Evolutionary conservation across 2,329 filamentous ascomycete species (phyloP), one percentile per base, ranked within the genome.

Genomic region (Helicocarpus griseus): DNA sequence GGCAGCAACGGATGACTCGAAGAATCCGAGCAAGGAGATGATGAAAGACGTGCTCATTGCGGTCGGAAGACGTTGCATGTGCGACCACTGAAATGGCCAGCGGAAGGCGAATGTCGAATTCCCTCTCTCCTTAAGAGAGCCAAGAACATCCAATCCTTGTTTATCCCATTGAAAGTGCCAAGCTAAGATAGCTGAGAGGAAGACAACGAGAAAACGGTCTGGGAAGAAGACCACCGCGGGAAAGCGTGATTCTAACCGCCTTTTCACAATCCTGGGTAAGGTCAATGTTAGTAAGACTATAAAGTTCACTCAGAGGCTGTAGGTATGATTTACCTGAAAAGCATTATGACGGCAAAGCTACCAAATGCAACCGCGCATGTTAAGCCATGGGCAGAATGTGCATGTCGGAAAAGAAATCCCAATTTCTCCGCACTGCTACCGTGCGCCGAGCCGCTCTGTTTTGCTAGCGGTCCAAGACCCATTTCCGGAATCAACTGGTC

Each of bases 11-110:
- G 89, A 95, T 2, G 89, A 95, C 69, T 98, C 93, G 61, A 98
- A 98, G 70, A 98, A 98, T n/a, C 93, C 93, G 0, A 98, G 82
- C 22, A 98, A 77, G 0, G 90, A 89, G 57, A 98, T 95, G 50
- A 97, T 77, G 63, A 98, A 95, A 0, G 89, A 86, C 0, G 93
- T 97, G 48, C 87, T 85, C 78, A 97, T 86, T 35, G 89, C 86
- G 56, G 89, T 86, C 21, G 86, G 84, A 50, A 94, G 87, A 64
- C 96, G 86, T 22, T 81, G 78, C 75, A 97, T 83, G 59, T 94
- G 81, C 4, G 80, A 76, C 2, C 80, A 71, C 57, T 83, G 81
- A 62, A 96, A 93, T 0, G 93, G 91, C 78, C 90, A 96, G 55
- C 86, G 82, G 59, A 96, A 89, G 2, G 81, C 76, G 63, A 97